Evolutionary conservation across 805 yeast genomes (phyloP), one percentile per base, ranked within the genome.

Genomic region (Candida ovalis): DNA sequence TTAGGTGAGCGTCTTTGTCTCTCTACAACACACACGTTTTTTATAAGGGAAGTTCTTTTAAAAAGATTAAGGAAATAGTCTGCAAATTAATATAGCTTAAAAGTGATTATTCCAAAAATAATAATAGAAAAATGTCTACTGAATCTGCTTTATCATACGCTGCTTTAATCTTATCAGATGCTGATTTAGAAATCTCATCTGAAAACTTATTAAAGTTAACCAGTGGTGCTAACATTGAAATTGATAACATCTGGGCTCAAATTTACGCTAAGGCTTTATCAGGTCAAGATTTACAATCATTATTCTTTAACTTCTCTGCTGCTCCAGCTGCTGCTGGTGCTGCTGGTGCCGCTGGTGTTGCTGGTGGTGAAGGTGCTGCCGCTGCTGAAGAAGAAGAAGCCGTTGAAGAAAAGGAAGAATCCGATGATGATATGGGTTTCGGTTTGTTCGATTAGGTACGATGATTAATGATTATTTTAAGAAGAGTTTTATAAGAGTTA

Each of bases 101-200:
- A 68, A 59, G 68, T 63, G 74, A 69, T 70, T 69, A 69, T 69
- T 67, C 72, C 73, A 67, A 51, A 53, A 43, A 41, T 3, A 36
- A 19, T 5, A 44, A 18, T n/a, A 10, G 4, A 51, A 71, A 65
- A 71, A 87, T 88, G 94, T 86, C 96, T 72, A 69, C 80, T 67
- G 96, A 89, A 84, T 80, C 95, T 70, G 87, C 96, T 71, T 86
- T 89, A 70, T 86, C 97, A 61, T 90, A 89, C 87, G 98, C 99
- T 74, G 96, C 98, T 70, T 81, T 92, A 74, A 91, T 92, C 80
- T 84, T 92, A 76, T 96, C 97, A 62, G 99, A 92, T 71, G 87
- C 97, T 68, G 97, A 90, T 63, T 78, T 90, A 68, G 97, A 91
- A 75, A 84, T 92, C 82, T 81, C 96, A 55, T 61, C 90, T 63